Conservation (phyloP, 805 yeast species). For the Myxozyma neotropica region DNA sequence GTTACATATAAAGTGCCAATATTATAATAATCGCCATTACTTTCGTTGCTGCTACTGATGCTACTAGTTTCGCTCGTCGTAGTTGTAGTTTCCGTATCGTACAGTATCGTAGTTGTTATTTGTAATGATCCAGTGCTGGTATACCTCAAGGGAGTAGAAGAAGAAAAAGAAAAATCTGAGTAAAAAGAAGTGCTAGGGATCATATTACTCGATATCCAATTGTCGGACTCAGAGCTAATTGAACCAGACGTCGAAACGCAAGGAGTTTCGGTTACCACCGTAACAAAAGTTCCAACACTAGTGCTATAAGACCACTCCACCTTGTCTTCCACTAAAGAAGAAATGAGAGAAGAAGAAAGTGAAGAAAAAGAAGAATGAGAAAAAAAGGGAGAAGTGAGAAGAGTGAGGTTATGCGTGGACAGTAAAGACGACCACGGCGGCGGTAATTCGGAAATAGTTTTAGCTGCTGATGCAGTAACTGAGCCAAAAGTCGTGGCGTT, state of each 20-base stretch:
- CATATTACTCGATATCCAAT: neutral
- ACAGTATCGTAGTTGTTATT: too few relatives aligned
- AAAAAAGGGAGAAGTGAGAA: neutral
- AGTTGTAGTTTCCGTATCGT: neutral
- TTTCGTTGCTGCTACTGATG: neutral
- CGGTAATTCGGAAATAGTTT: too few relatives aligned
- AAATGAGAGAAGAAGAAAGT: too few relatives aligned
- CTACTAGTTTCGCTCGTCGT: neutral
- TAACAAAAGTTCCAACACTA: neutral
- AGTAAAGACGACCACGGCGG: too few relatives aligned
- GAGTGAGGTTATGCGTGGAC: too few relatives aligned
- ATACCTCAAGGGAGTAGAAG: neutral
- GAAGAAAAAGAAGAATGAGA: too few relatives aligned
- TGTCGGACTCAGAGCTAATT: too few relatives aligned
- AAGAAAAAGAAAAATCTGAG: neutral
- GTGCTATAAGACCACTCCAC: neutral
- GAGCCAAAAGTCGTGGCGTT: neutral
- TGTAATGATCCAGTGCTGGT: too few relatives aligned
- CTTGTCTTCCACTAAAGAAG: too few relatives aligned
- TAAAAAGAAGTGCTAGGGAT: neutral
- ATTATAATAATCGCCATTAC: neutral
- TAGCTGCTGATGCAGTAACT: too few relatives aligned
- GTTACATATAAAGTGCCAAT: neutral
- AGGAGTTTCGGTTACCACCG: neutral
- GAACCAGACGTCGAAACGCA: too few relatives aligned